These are phyloP conservation scores for Candida germanica DNA, from an alignment of 805 yeast species.

Conservation along the genomic window DNA sequence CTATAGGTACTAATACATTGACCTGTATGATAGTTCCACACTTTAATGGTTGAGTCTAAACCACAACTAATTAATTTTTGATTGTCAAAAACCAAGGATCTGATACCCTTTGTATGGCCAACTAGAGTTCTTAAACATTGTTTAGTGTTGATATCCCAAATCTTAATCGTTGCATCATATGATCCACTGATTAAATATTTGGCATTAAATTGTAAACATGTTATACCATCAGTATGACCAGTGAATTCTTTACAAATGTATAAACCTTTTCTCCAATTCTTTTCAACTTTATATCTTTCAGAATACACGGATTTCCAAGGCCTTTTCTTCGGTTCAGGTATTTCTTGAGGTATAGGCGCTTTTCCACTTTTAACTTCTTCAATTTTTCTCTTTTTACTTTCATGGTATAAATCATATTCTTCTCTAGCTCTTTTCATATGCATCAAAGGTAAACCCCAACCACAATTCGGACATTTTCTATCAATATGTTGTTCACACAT, in stretches of 20 bases:
- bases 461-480: conserved; percentile 95
- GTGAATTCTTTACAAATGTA: conserved; percentile 60
- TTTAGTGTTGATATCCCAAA: conserved; percentile 90
- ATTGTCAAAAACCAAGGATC: conserved; percentile 80
- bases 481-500: conserved; percentile 99
- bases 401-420: conserved; percentile 15
- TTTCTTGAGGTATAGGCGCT: background rate
- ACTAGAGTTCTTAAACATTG: conserved; percentile 68
- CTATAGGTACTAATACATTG: conserved; percentile 90
- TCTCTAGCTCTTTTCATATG: conserved; percentile 77
- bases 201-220: conserved; percentile 80
- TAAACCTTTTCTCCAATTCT: conserved; percentile 89
- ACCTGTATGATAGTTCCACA: conserved; percentile 95
- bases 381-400: conserved; percentile 5
- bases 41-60: conserved; percentile 84
- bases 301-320: conserved; percentile 96
- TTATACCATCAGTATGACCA: conserved; percentile 88
- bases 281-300: conserved; percentile 86
- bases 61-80: conserved; percentile 91
- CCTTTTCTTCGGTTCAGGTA: conserved; percentile 34
- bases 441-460: conserved; percentile 96
- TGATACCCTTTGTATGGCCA: conserved; percentile 89
- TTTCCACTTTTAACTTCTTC: conserved; percentile 6
- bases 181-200: conserved; percentile 83
- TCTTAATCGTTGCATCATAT: conserved; percentile 82